These are phyloP conservation scores for Podaxis mareebaensis DNA, from an alignment of 768 basidiomycete genomes.

Conservation along the genomic window DNA sequence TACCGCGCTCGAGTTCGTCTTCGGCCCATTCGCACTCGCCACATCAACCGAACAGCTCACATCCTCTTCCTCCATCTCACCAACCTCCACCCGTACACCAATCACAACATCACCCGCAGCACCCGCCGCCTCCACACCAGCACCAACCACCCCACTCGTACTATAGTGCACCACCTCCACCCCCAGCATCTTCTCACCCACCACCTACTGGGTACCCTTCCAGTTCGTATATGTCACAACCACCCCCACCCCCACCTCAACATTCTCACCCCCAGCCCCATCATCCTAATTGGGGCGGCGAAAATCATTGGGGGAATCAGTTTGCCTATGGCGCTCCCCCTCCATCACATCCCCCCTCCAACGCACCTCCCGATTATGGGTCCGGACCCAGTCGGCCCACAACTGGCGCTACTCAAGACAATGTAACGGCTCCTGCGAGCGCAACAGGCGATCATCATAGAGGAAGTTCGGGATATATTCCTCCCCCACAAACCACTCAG, in stretches of 20 bases:
- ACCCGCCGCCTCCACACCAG: constrained; percentile 11
- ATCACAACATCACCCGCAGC: constrained; percentile 26
- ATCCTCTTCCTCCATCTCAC: constrained; percentile 25
- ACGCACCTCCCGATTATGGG: constrained; percentile 2
- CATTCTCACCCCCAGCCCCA: constrained; percentile 6
- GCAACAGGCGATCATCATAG: constrained; percentile 4
- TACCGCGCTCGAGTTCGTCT: constrained; percentile 12
- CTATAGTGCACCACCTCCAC: constrained; percentile 20
- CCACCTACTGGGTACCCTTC: constrained; percentile 10
- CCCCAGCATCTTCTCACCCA: constrained; percentile 19
- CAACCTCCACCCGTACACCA: constrained; percentile 19
- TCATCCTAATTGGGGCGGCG: constrained; percentile 13
- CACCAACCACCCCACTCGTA: constrained; percentile 19
- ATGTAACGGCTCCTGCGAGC: constrained; percentile 2
- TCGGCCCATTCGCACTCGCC: constrained; percentile 16
- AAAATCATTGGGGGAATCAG: constrained; percentile 11
- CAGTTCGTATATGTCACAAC: constrained; percentile 10
- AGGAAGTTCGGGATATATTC: constrained; percentile 12
- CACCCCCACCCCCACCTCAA: constrained; percentile 6
- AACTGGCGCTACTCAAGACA: constrained; percentile 11
- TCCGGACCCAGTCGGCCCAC: constrained; percentile 10
- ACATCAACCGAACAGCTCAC: constrained; percentile 23
- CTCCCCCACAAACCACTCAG: constrained; percentile 7
- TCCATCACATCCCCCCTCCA: constrained; percentile 8
- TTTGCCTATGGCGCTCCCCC: constrained; percentile 13